Conservation (phyloP, 108 stramenopile species). For the Chaetoceros tenuissimus region DNA sequence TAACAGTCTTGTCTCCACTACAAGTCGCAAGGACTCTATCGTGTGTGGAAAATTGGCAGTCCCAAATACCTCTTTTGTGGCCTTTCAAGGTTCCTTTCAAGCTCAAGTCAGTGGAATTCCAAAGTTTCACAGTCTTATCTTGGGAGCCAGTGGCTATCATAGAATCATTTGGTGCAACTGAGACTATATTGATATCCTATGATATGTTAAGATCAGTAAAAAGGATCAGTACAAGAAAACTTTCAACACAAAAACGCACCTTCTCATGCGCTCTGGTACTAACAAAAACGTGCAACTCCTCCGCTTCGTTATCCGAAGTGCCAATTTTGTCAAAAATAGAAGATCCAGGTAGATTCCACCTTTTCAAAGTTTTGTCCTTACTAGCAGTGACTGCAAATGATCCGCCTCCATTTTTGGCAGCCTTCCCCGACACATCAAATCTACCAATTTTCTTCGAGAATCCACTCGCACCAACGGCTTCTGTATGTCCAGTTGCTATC, state of each 20-base stretch:
- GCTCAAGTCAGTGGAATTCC: constrained; percentile 73
- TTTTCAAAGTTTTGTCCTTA: constrained; percentile 88
- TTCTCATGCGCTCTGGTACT: constrained; percentile 75
- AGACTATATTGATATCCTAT: constrained; percentile 93
- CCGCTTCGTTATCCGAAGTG: constrained; percentile 14
- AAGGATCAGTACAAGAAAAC: constrained; percentile 3
- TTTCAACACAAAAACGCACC: constrained; percentile 14
- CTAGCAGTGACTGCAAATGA: constrained; percentile 87
- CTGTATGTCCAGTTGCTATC: constrained; percentile 79
- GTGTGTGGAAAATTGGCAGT: constrained; percentile 87
- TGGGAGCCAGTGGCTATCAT: constrained; percentile 92
- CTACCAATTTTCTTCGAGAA: constrained; percentile 66
- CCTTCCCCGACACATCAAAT: constrained; percentile 77
- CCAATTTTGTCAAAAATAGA: constrained; percentile 27
- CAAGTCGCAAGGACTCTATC: constrained; percentile 91
- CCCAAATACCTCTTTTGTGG: constrained; percentile 95
- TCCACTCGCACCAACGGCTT: constrained; percentile 74
- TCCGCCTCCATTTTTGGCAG: constrained; percentile 74
- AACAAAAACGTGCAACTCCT: constrained; percentile 28
- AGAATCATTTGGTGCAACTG: constrained; percentile 92
- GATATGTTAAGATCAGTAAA: constrained; percentile 8
- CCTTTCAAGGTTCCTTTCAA: constrained; percentile 83
- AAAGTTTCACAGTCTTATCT: constrained; percentile 90
- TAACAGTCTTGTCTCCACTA: constrained; percentile 89
- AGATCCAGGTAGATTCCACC: constrained; percentile 83